phyloP scores from a whole-genome alignment of 768 basidiomycete genomes.

The Polyporus arcularius region DNA sequence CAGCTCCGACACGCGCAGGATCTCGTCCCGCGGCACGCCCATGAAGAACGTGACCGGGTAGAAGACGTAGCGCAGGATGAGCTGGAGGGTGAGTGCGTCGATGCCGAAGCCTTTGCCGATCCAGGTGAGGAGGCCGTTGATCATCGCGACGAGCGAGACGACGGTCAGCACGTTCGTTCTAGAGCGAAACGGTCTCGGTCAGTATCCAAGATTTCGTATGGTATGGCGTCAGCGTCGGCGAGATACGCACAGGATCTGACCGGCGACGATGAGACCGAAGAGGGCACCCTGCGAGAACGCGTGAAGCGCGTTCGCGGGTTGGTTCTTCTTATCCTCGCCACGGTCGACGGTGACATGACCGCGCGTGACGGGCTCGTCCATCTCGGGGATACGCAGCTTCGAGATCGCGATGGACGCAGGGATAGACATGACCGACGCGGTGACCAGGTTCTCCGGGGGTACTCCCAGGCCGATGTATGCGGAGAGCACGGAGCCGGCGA shows the following conservation, averaged over 20 bases:
- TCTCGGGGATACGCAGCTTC: constrained; percentile 84
- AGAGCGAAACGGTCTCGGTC: neutral
- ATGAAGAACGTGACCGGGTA: constrained; percentile 86
- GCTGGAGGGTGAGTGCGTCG: constrained; percentile 77
- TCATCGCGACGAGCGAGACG: constrained; percentile 74
- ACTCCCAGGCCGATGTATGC: constrained; percentile 83
- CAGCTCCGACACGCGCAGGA: constrained; percentile 75
- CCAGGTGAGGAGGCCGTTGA: constrained; percentile 89
- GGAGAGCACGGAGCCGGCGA: constrained; percentile 85
- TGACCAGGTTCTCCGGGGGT: constrained; percentile 77
- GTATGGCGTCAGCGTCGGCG: neutral
- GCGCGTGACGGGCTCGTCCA: constrained; percentile 83
- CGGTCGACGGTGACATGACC: constrained; percentile 81
- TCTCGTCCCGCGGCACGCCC: constrained; percentile 78
- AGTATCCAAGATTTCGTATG: neutral
- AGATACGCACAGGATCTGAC: constrained; percentile 72
- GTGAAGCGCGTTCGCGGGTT: constrained; percentile 79
- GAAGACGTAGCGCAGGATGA: constrained; percentile 84
- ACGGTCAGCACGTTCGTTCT: constrained; percentile 87
- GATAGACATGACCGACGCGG: constrained; percentile 93
- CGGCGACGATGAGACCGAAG: constrained; percentile 85
- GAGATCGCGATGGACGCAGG: constrained; percentile 92
- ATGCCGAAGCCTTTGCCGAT: constrained; percentile 86
- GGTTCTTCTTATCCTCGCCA: constrained; percentile 53
- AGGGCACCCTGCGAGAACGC: constrained; percentile 85